phyloP scores from a whole-genome alignment of 192 early-diverging fungal genomes.

The Coemansia sp. region DNA sequence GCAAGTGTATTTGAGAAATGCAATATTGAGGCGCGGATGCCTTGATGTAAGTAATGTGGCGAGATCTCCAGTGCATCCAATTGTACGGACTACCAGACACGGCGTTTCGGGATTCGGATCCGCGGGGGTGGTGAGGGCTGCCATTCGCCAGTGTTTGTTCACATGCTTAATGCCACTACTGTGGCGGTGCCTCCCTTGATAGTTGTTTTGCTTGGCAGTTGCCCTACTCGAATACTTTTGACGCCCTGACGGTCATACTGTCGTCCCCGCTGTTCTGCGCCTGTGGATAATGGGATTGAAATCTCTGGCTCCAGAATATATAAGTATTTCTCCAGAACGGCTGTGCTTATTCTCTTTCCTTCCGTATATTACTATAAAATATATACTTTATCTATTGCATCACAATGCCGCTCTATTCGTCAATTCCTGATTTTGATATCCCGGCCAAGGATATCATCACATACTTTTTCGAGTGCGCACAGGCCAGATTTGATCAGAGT shows the following conservation, averaged over 20 bases:
- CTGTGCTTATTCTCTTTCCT: too few species aligned
- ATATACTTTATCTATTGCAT: too few species aligned
- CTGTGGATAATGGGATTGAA: constrained; percentile 66
- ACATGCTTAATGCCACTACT: constrained; percentile 91
- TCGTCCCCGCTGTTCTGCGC: constrained; percentile 67
- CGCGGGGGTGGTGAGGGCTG: background rate
- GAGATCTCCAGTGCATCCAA: constrained; percentile 87
- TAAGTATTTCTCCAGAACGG: too few species aligned
- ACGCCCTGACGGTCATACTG: constrained; percentile 64
- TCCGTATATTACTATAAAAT: too few species aligned
- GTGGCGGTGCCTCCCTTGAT: constrained; percentile 70
- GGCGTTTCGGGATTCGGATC: constrained; percentile 73
- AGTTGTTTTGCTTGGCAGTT: constrained; percentile 64
- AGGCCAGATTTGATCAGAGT: constrained; percentile 8
- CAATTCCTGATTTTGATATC: constrained; percentile 22
- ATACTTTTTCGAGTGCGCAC: constrained; percentile 29
- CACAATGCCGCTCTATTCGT: constrained; percentile 36
- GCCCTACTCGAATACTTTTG: constrained; percentile 82
- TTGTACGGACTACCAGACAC: constrained; percentile 92
- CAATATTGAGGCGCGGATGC: constrained; percentile 98
- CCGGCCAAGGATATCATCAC: constrained; percentile 25
- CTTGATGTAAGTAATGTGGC: constrained; percentile 66
- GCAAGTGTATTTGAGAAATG: constrained; percentile 87
- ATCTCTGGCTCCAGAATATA: constrained; percentile 9
- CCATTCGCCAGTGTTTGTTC: constrained; percentile 60